Evolutionary conservation across 106 monocot genomes (phyloP).

Genomic region (Chionographis japonica): DNA sequence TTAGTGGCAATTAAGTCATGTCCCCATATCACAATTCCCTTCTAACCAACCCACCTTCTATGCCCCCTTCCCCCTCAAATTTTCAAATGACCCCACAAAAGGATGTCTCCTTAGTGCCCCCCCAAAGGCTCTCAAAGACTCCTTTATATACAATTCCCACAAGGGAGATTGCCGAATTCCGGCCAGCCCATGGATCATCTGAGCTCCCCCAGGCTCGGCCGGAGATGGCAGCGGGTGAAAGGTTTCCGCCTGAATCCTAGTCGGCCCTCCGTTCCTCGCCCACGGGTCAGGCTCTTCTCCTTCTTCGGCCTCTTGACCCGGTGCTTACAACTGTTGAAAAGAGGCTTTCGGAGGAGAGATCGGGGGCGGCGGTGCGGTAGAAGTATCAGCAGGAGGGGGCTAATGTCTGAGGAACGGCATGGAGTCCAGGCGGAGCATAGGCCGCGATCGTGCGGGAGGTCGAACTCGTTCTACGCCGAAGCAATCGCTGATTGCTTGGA

Average conservation of each 20-base stretch:
- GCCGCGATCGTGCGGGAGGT: constrained; percentile 5
- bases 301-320: neutral
- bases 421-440: neutral
- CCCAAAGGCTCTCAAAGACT: too few relatives aligned
- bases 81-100: too few relatives aligned
- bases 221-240: constrained; percentile 18
- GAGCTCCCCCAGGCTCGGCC: constrained; percentile 8
- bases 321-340: constrained; percentile 3
- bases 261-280: neutral
- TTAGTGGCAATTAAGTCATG: too few relatives aligned
- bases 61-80: too few relatives aligned
- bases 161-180: neutral
- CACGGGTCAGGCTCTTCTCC: neutral
- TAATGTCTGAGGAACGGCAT: neutral
- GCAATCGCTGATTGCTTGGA: constrained; percentile 44
- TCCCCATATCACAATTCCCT: too few relatives aligned
- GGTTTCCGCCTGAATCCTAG: constrained; percentile 2
- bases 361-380: neutral
- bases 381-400: neutral
- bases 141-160: neutral
- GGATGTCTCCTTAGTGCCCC: too few relatives aligned
- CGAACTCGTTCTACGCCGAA: constrained; percentile 36
- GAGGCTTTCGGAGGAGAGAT: neutral
- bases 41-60: too few relatives aligned
- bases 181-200: neutral